A percentile compares a stretch with the other conserved stretches of the same genome.
Evolutionary conservation across 768 basidiomycete species (phyloP).

Genomic region (Tulasnella sp.): DNA sequence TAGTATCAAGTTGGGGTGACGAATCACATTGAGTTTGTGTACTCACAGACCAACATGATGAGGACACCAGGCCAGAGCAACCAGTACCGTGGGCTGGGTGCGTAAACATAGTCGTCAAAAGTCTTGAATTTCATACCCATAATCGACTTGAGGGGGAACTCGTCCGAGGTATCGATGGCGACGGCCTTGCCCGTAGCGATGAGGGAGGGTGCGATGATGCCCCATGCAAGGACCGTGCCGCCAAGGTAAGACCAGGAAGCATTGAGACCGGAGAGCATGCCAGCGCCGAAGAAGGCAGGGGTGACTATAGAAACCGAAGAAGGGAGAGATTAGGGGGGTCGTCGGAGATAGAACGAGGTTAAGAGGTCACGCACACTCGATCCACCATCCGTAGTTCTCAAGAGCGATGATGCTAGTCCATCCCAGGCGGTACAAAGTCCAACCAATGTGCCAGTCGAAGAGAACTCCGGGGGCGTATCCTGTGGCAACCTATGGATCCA

Average conservation of each 20-base stretch:
- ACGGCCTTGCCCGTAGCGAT: conserved; percentile 52
- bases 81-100: conserved; percentile 58
- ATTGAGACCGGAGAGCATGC: conserved; percentile 31
- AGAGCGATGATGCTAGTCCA: conserved; percentile 56
- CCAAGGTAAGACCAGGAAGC: conserved; percentile 40
- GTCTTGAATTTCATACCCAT: conserved; percentile 46
- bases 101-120: conserved; percentile 40
- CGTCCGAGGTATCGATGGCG: conserved; percentile 40
- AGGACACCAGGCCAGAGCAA: conserved; percentile 60
- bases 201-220: conserved; percentile 50
- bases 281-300: conserved; percentile 34
- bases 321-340: not conserved
- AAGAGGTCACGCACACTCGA: conserved; percentile 44
- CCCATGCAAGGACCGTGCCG: conserved; percentile 57
- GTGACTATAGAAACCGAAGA: conserved; percentile 26
- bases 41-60: conserved; percentile 52
- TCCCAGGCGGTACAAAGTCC: conserved; percentile 55
- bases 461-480: conserved; percentile 58
- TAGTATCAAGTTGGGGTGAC: too few species aligned
- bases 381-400: conserved; percentile 56
- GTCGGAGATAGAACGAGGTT: not conserved
- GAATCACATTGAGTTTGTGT: too few species aligned
- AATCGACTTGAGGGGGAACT: conserved; percentile 46
- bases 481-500: conserved; percentile 40
- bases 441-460: conserved; percentile 63